Conservation (phyloP, 345 rosid species). For the Euclidium syriacum region DNA sequence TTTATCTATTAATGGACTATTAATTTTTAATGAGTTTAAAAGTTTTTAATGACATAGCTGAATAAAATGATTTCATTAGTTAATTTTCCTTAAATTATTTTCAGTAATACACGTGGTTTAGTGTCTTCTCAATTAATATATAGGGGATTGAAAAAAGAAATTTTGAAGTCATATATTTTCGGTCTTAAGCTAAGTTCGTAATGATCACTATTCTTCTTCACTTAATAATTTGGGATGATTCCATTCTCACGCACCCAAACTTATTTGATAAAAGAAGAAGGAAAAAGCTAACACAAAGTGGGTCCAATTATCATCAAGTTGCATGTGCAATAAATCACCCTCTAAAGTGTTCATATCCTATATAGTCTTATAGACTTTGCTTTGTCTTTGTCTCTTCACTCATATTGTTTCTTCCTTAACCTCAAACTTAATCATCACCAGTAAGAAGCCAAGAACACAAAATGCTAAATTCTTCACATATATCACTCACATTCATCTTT, state of each 20-base stretch:
- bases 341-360: conserved; percentile 17
- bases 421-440: background rate
- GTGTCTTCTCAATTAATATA: too few species aligned
- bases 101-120: too few species aligned
- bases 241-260: background rate
- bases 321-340: conserved; percentile 26
- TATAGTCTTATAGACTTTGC: conserved; percentile 22
- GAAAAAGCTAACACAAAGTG: conserved; percentile 10
- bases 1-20: too few species aligned
- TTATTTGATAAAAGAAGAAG: background rate
- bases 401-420: conserved; percentile 11
- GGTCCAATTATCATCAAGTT: conserved; percentile 26
- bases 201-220: background rate
- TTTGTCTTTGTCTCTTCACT: conserved; percentile 22
- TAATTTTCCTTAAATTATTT: too few species aligned
- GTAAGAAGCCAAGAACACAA: background rate
- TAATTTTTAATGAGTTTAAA: too few species aligned
- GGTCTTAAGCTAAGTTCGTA: too few species aligned
- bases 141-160: too few species aligned
- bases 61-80: too few species aligned
- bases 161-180: too few species aligned
- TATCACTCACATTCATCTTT: conserved; percentile 24
- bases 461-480: background rate
- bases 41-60: too few species aligned
- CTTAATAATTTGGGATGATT: background rate